Evolutionary conservation across 176 grass and related monocot genomes (phyloP).

Genomic region (Melocanna baccifera): DNA sequence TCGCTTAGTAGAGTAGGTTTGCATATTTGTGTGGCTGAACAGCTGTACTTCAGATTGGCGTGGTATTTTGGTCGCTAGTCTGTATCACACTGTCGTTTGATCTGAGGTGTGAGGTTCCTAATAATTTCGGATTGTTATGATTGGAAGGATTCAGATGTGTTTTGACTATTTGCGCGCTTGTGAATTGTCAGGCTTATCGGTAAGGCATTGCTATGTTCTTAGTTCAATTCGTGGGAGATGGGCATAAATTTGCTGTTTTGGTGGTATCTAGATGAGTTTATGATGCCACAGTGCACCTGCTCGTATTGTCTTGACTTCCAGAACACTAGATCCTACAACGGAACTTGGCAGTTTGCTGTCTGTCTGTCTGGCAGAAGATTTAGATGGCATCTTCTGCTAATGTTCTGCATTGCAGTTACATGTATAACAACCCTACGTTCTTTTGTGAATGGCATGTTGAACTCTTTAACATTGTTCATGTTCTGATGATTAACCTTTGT

Average conservation of each 20-base stretch:
- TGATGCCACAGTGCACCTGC: neutral
- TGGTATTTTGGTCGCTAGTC: neutral
- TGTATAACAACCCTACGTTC: neutral
- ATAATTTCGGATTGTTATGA: neutral
- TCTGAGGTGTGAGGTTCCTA: neutral
- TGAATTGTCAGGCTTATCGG: neutral
- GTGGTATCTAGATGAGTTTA: neutral
- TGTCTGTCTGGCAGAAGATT: constrained; percentile 7
- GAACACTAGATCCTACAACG: neutral
- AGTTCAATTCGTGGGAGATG: neutral
- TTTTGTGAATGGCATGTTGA: neutral
- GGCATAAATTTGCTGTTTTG: neutral
- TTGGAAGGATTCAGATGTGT: neutral
- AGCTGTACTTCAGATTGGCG: neutral
- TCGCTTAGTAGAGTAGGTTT: neutral
- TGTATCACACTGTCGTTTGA: neutral
- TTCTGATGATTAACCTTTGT: neutral
- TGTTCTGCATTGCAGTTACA: neutral
- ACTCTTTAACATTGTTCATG: neutral
- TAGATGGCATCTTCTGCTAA: neutral
- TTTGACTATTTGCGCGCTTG: neutral
- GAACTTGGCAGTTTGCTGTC: neutral
- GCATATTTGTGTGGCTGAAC: neutral
- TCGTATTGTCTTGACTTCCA: neutral
- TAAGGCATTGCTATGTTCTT: neutral